Evolutionary conservation across 2,329 filamentous ascomycete genomes (phyloP).

Genomic region (Beauveria caledonica): DNA sequence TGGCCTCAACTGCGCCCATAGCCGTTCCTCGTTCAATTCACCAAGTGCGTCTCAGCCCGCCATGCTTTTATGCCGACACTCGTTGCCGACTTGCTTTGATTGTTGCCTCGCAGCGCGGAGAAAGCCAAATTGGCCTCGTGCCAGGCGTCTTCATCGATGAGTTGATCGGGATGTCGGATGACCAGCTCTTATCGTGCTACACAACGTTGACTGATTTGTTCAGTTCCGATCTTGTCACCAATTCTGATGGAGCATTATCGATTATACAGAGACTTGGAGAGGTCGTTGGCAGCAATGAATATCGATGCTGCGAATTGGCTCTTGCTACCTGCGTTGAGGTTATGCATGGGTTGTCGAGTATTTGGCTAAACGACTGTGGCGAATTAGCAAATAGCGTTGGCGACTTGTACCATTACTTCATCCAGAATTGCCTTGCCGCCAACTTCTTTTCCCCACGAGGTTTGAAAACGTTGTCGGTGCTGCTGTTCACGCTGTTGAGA

Average conservation of each 20-base stretch:
- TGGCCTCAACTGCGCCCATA: conserved; percentile 25
- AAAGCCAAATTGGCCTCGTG: conserved; percentile 39
- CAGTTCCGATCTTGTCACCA: conserved; percentile 42
- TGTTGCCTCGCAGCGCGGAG: conserved; percentile 32
- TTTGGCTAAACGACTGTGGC: conserved; percentile 54
- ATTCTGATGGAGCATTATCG: conserved; percentile 35
- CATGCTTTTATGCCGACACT: conserved; percentile 41
- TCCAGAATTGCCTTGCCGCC: conserved; percentile 56
- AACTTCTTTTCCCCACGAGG: conserved; percentile 62
- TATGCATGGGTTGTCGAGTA: conserved; percentile 52
- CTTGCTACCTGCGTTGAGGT: conserved; percentile 59
- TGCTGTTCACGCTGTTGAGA: conserved; percentile 64
- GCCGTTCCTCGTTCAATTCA: conserved; percentile 40
- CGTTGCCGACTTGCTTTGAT: conserved; percentile 38
- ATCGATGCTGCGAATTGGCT: conserved; percentile 67
- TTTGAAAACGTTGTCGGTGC: conserved; percentile 55
- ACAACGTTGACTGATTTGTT: conserved; percentile 44
- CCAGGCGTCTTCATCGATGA: conserved; percentile 42
- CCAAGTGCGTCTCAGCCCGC: conserved; percentile 32
- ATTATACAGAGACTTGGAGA: conserved; percentile 44
- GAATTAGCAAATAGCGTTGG: conserved; percentile 58
- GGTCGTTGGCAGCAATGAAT: conserved; percentile 48
- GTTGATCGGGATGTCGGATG: conserved; percentile 40
- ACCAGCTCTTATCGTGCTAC: conserved; percentile 46
- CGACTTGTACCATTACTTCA: conserved; percentile 73